These are phyloP conservation scores for Volvariella surrecta DNA, from an alignment of 1,284 basidiomycete genomes.

Conservation along the genomic window DNA sequence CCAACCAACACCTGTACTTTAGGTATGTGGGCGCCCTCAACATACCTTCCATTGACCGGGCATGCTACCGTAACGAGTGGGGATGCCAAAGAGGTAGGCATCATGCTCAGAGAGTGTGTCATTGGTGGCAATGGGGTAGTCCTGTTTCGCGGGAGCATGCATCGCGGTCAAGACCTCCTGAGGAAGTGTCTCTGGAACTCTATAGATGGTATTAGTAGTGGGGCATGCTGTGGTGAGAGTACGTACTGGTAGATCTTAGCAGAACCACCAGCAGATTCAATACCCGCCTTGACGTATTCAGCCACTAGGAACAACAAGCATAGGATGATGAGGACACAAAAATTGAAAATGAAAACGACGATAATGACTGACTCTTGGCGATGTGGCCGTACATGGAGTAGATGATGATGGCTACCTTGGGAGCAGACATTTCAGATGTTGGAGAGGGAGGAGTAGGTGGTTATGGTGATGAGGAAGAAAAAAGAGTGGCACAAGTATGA, in stretches of 20 bases:
- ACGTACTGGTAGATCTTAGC: slow-evolving; percentile 70
- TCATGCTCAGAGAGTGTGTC: slow-evolving; percentile 60
- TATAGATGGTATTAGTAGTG: slow-evolving; percentile 16
- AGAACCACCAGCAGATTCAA: slow-evolving; percentile 63
- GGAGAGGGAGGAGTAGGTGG: too few relatives aligned
- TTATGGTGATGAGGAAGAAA: too few relatives aligned
- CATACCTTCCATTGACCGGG: slow-evolving; percentile 64
- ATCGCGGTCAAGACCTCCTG: slow-evolving; percentile 72
- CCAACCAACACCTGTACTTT: too few relatives aligned
- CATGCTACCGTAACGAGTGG: slow-evolving; percentile 71
- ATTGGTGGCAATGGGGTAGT: slow-evolving; percentile 67
- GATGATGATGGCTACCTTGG: slow-evolving; percentile 74
- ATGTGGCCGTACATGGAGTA: slow-evolving; percentile 83
- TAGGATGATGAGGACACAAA: slow-evolving; percentile 68
- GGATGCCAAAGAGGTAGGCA: slow-evolving; percentile 67
- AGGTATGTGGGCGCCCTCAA: not conserved
- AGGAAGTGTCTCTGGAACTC: slow-evolving; percentile 80
- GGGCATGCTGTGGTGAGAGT: slow-evolving; percentile 6
- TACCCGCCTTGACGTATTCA: slow-evolving; percentile 67
- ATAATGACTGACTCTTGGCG: slow-evolving; percentile 54
- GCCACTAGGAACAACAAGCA: slow-evolving; percentile 72
- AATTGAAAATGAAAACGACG: slow-evolving; percentile 61
- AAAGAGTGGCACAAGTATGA: too few relatives aligned
- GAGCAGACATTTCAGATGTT: slow-evolving; percentile 31
- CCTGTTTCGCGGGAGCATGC: slow-evolving; percentile 58